phyloP scores from a whole-genome alignment of 192 early-diverging fungal species.

The Pilobolus umbonatus region DNA sequence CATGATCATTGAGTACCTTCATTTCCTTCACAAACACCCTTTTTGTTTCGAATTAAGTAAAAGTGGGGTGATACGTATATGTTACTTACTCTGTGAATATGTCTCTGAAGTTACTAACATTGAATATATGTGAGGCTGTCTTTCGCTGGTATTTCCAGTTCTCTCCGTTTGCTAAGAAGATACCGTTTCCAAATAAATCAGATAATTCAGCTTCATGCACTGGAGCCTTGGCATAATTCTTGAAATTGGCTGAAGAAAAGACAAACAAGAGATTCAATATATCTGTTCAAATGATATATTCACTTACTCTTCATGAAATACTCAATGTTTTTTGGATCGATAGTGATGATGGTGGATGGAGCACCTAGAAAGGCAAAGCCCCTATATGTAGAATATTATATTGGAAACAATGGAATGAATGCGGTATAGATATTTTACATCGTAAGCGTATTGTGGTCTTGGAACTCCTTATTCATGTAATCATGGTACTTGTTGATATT shows the following conservation, averaged over 20 bases:
- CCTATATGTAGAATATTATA: constrained; percentile 16
- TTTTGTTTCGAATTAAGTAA: background rate
- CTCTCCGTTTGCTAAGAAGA: constrained; percentile 69
- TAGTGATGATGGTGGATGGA: constrained; percentile 22
- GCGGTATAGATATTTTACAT: no score
- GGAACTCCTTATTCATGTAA: no score
- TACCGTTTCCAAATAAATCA: constrained; percentile 60
- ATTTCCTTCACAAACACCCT: constrained; percentile 35
- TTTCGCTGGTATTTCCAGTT: constrained; percentile 61
- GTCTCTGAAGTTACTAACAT: constrained; percentile 36
- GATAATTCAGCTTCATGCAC: constrained; percentile 38
- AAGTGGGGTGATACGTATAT: background rate
- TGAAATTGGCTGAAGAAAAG: constrained; percentile 27
- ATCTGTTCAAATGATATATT: background rate
- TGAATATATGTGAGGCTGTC: constrained; percentile 35
- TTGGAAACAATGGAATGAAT: no score
- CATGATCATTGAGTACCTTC: constrained; percentile 12
- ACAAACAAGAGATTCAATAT: background rate
- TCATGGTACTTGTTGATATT: no score
- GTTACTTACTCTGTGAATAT: constrained; percentile 33
- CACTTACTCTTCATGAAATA: constrained; percentile 36
- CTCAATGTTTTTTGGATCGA: constrained; percentile 32
- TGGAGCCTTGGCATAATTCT: constrained; percentile 38
- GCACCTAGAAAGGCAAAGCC: constrained; percentile 19
- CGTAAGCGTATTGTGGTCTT: no score